Conservation (phyloP, 768 basidiomycete species). For the Agrocybe pediades region DNA sequence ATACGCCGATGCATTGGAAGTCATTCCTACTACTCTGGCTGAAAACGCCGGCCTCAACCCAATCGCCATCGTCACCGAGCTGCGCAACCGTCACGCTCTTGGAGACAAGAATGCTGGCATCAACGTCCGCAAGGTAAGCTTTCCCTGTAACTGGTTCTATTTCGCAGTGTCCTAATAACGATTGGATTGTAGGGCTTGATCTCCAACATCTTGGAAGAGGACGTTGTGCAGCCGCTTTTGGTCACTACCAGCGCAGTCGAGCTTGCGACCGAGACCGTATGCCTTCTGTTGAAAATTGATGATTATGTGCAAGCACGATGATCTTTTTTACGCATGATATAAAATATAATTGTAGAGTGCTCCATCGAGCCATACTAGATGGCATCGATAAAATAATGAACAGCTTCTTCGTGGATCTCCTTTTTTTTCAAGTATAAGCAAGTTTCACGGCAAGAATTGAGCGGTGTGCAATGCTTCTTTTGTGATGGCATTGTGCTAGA, state of each 20-base stretch:
- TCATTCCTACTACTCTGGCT: slow-evolving; percentile 96
- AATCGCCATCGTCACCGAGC: slow-evolving; percentile 96
- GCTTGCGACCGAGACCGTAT: slow-evolving; percentile 96
- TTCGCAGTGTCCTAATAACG: neutral
- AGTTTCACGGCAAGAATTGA: no score
- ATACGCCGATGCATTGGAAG: slow-evolving; percentile 95
- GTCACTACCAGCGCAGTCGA: slow-evolving; percentile 96
- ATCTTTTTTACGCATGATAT: neutral
- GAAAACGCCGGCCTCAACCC: slow-evolving; percentile 99
- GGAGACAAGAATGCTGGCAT: slow-evolving; percentile 96
- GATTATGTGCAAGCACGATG: slow-evolving; percentile 86
- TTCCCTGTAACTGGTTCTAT: neutral
- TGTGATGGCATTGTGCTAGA: neutral
- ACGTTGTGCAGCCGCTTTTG: slow-evolving; percentile 93
- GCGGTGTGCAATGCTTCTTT: neutral
- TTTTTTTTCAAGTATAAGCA: no score
- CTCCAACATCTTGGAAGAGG: slow-evolving; percentile 96
- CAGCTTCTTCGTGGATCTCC: neutral
- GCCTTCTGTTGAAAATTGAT: slow-evolving; percentile 92
- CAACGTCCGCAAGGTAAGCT: slow-evolving; percentile 90
- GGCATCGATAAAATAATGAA: neutral
- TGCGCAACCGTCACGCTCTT: slow-evolving; percentile 94
- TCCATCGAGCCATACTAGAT: neutral
- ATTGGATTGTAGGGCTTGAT: slow-evolving; percentile 72
- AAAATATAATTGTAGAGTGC: neutral